Conservation (phyloP, 176 grass and related monocot genomes). For the Thinopyrum elongatum region DNA sequence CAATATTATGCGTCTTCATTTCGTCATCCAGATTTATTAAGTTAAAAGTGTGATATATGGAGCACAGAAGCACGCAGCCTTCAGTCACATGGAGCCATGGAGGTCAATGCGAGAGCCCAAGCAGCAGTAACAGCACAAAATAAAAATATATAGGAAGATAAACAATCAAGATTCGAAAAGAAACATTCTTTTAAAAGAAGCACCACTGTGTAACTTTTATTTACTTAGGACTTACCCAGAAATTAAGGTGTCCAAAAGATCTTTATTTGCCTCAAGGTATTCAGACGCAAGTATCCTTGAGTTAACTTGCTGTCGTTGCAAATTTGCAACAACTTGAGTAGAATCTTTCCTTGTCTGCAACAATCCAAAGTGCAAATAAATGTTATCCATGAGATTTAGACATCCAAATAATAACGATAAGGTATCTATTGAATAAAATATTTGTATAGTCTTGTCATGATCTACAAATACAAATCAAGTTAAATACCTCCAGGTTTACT, state of each 20-base stretch:
- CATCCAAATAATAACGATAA: not conserved
- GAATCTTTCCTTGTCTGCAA: slow-evolving; percentile 86
- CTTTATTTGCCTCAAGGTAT: slow-evolving; percentile 79
- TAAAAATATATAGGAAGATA: not conserved
- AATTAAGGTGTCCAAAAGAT: slow-evolving; percentile 80
- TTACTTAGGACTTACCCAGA: slow-evolving; percentile 49
- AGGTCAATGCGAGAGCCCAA: not conserved
- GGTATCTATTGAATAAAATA: not conserved
- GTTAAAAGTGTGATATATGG: not conserved
- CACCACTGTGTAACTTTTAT: not conserved
- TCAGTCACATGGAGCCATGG: not conserved
- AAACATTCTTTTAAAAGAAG: not conserved
- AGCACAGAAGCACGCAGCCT: not conserved
- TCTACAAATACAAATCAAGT: slow-evolving; percentile 23
- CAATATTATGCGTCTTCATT: not conserved
- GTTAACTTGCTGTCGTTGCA: slow-evolving; percentile 79
- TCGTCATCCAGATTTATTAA: slow-evolving; percentile 7
- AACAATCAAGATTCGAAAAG: slow-evolving; percentile 8
- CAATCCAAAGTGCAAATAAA: slow-evolving; percentile 13
- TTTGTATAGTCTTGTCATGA: not conserved
- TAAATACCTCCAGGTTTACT: slow-evolving; percentile 82
- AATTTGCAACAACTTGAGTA: slow-evolving; percentile 87
- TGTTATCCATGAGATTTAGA: not conserved
- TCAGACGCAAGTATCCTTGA: slow-evolving; percentile 75
- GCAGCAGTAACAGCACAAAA: not conserved